These are phyloP conservation scores for Thozetella sp. DNA, from an alignment of 495 filamentous ascomycete genomes.

Conservation along the genomic window DNA sequence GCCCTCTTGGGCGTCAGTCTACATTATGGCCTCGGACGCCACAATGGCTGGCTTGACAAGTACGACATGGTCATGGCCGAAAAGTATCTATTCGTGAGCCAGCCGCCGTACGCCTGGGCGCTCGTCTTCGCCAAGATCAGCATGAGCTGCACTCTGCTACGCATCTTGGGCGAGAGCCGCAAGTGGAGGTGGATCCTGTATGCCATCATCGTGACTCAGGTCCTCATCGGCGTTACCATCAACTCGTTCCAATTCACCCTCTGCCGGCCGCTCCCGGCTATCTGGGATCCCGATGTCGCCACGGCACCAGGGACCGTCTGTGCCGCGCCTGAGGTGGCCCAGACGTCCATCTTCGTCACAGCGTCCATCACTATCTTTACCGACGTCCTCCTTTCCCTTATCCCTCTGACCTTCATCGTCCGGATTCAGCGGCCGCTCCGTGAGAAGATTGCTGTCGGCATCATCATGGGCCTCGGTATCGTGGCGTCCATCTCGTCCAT, in stretches of 20 bases:
- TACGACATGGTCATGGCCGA: conserved; percentile 12
- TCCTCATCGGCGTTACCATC: conserved; percentile 18
- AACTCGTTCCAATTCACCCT: conserved; percentile 22
- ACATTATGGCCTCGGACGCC: conserved; percentile 24
- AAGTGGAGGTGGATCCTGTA: conserved; percentile 24
- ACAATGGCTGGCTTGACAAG: conserved; percentile 21
- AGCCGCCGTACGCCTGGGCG: conserved; percentile 17
- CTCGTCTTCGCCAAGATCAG: conserved; percentile 31
- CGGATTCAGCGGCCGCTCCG: conserved; percentile 26
- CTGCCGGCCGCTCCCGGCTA: conserved; percentile 23
- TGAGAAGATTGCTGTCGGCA: conserved; percentile 24
- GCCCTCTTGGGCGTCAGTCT: conserved; percentile 10
- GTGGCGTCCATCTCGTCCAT: conserved; percentile 25
- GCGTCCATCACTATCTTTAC: conserved; percentile 24
- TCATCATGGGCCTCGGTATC: conserved; percentile 32
- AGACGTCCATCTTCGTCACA: conserved; percentile 21
- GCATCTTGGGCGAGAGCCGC: conserved; percentile 20
- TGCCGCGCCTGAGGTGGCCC: conserved; percentile 7
- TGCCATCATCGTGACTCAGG: conserved; percentile 19
- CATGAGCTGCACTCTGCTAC: conserved; percentile 31
- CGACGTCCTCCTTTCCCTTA: conserved; percentile 27
- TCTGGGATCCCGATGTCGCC: conserved; percentile 22
- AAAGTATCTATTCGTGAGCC: conserved; percentile 21
- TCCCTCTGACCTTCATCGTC: conserved; percentile 32
- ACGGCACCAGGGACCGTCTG: conserved; percentile 17